phyloP scores from a whole-genome alignment of 176 grass and related monocot genomes.

The Musa schizocarpa region DNA sequence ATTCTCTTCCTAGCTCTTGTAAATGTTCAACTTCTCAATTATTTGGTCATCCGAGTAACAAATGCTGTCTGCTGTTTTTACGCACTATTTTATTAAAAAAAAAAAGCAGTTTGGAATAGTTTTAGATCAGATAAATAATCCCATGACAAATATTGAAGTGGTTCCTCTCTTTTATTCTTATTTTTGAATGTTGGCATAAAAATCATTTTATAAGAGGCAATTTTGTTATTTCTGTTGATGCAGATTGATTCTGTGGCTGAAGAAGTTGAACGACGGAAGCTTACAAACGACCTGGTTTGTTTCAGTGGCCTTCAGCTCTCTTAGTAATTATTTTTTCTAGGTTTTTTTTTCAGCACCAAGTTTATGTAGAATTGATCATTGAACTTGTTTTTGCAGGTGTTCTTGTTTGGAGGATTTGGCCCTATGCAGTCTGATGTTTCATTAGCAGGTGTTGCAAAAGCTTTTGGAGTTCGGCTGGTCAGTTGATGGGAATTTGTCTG shows the following conservation, averaged over 20 bases:
- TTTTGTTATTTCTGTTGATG: neutral
- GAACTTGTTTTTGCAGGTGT: slow-evolving; percentile 49
- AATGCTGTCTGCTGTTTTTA: too few species aligned
- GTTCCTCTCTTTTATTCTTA: neutral
- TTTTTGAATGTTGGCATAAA: neutral
- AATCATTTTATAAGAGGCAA: neutral
- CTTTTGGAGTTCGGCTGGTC: slow-evolving; percentile 99
- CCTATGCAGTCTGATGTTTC: slow-evolving; percentile 92
- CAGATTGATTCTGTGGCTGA: slow-evolving; percentile 91
- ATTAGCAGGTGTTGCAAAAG: slow-evolving; percentile 80
- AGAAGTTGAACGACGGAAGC: slow-evolving; percentile 74
- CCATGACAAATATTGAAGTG: neutral
- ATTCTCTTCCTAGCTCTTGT: neutral
- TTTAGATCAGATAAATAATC: neutral
- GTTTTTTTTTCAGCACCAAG: neutral
- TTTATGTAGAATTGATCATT: slow-evolving; percentile 19
- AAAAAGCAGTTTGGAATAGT: too few species aligned
- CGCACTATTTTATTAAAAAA: too few species aligned
- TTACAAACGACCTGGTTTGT: slow-evolving; percentile 70
- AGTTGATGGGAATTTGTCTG: slow-evolving; percentile 5
- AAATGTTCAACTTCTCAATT: neutral
- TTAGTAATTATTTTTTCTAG: neutral
- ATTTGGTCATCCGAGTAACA: neutral
- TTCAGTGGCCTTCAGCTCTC: slow-evolving; percentile 6
- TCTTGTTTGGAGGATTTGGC: slow-evolving; percentile 86